Conservation (phyloP, 2,329 filamentous ascomycete genomes). For the Claviceps arundinis region DNA sequence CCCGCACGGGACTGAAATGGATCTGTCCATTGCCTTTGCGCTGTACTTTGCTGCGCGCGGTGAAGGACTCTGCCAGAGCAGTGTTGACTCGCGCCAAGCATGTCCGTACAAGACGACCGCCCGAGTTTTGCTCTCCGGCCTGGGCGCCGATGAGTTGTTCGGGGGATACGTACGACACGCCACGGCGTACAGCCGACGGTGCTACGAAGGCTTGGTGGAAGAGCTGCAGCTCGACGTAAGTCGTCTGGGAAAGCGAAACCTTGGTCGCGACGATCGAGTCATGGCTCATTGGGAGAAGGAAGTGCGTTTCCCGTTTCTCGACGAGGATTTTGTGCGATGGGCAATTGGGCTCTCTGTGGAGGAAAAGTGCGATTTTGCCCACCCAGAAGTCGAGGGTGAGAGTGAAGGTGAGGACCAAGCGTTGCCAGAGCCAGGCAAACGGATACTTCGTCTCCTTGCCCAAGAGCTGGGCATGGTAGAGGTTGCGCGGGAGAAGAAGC, state of each 20-base stretch:
- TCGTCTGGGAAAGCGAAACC: conserved; percentile 81
- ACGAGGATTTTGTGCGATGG: conserved; percentile 76
- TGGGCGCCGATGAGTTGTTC: conserved; percentile 93
- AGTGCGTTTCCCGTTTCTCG: conserved; percentile 79
- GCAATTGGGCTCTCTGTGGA: conserved; percentile 61
- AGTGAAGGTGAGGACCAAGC: background rate
- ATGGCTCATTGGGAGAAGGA: conserved; percentile 84
- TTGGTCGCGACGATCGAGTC: conserved; percentile 84
- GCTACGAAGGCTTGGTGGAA: conserved; percentile 59
- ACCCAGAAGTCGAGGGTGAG: conserved; percentile 18
- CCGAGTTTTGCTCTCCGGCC: conserved; percentile 75
- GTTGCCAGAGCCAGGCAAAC: conserved; percentile 58
- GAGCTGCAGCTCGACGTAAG: conserved; percentile 78
- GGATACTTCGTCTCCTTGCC: conserved; percentile 64
- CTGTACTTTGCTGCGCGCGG: conserved; percentile 91
- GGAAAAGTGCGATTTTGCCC: conserved; percentile 82
- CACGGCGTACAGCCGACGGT: conserved; percentile 55
- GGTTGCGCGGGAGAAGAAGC: conserved; percentile 77
- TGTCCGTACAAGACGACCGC: conserved; percentile 52
- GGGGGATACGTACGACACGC: conserved; percentile 82
- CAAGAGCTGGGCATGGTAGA: conserved; percentile 55
- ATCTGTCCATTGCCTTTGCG: conserved; percentile 83
- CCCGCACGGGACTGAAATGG: conserved; percentile 97
- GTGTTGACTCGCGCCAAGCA: conserved; percentile 11
- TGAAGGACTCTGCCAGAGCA: conserved; percentile 33